Conservation (phyloP, 106 monocot genomes). For the Acanthochlamys bracteata region DNA sequence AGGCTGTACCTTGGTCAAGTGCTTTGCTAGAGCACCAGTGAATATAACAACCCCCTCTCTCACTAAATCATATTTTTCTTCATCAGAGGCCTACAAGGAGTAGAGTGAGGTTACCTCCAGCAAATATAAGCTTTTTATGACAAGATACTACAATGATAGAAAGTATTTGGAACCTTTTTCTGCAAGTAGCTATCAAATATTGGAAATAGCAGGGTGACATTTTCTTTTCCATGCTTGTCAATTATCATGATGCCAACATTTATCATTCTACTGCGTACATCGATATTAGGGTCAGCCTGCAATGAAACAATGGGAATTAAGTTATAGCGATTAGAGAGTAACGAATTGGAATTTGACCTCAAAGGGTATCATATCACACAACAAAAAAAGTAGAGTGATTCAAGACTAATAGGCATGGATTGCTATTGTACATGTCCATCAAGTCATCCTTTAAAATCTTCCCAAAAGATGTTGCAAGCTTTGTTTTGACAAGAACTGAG, state of each 20-base stretch:
- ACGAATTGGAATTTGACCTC: neutral
- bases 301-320: slow-evolving; percentile 1
- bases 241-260: slow-evolving; percentile 94
- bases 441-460: too few species aligned
- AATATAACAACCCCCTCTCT: slow-evolving; percentile 98
- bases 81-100: slow-evolving; percentile 76
- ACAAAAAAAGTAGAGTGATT: too few species aligned
- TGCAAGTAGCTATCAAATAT: slow-evolving; percentile 96
- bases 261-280: slow-evolving; percentile 91
- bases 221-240: slow-evolving; percentile 90
- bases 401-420: too few species aligned
- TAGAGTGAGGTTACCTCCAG: too few species aligned
- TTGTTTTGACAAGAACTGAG: too few species aligned
- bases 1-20: slow-evolving; percentile 59
- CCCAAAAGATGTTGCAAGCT: too few species aligned
- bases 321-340: neutral
- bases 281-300: slow-evolving; percentile 90
- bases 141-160: too few species aligned
- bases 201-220: slow-evolving; percentile 86
- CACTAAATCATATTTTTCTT: slow-evolving; percentile 90
- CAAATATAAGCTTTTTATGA: too few species aligned
- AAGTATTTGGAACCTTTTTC: slow-evolving; percentile 60
- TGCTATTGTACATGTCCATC: too few species aligned
- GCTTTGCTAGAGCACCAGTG: slow-evolving; percentile 92
- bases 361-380: neutral